Evolutionary conservation across 805 yeast genomes (phyloP).

Genomic region (Monosporozyma yasuniensis): DNA sequence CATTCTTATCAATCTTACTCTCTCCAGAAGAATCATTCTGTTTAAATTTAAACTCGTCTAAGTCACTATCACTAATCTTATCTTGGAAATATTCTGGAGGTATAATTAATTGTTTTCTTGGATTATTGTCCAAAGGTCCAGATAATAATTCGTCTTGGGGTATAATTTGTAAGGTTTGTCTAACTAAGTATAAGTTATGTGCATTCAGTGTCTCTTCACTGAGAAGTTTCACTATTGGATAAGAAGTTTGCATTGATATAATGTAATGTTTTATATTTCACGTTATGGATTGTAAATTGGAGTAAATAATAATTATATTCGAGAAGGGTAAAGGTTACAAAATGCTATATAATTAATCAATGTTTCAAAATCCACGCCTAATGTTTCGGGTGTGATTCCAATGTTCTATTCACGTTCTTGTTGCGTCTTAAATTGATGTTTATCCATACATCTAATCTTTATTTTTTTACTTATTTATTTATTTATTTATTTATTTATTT

Average conservation of each 20-base stretch:
- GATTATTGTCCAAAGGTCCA: constrained; percentile 16
- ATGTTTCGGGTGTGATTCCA: not conserved
- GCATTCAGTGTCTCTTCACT: not conserved
- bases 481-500: no score
- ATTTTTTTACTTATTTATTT: not conserved
- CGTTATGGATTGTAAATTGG: not conserved
- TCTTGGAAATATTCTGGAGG: constrained; percentile 14
- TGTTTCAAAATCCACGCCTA: no score
- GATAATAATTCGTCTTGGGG: constrained; percentile 14
- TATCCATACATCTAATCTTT: not conserved
- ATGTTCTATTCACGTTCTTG: not conserved
- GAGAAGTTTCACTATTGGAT: not conserved
- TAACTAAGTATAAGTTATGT: constrained; percentile 11
- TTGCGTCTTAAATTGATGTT: not conserved
- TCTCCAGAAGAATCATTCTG: constrained; percentile 39
- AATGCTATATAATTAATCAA: no score
- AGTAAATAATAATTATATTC: not conserved
- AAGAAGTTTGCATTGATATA: not conserved
- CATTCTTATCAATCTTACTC: constrained; percentile 33
- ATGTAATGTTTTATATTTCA: not conserved
- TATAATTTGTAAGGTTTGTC: constrained; percentile 14
- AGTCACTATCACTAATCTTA: constrained; percentile 1
- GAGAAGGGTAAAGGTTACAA: no score
- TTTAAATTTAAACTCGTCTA: constrained; percentile 12
- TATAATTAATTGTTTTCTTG: constrained; percentile 12